Evolutionary conservation across 2,329 filamentous ascomycete genomes (phyloP).

Genomic region (Didymosphaeria variabile): DNA sequence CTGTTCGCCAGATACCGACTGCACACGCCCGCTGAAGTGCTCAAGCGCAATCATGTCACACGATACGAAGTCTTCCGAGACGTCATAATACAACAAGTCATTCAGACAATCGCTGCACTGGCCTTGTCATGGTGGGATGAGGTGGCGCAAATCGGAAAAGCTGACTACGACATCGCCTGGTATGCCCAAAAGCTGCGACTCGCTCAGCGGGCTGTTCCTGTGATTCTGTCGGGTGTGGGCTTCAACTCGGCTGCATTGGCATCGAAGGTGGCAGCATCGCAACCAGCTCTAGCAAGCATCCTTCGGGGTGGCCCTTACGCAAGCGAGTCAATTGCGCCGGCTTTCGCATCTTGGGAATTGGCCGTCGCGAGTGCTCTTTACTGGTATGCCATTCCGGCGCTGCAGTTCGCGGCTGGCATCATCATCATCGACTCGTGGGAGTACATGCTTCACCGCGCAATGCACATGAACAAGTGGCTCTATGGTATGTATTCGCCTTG

Average conservation of each 20-base stretch:
- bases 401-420: slow-evolving; percentile 81
- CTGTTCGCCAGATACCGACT: slow-evolving; percentile 90
- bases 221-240: slow-evolving; percentile 74
- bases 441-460: slow-evolving; percentile 93
- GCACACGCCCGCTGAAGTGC: slow-evolving; percentile 91
- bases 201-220: slow-evolving; percentile 79
- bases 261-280: slow-evolving; percentile 74
- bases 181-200: slow-evolving; percentile 87
- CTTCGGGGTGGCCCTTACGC: slow-evolving; percentile 86
- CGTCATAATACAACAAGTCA: slow-evolving; percentile 88
- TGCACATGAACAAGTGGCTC: slow-evolving; percentile 98
- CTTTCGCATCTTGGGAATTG: slow-evolving; percentile 87
- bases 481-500: slow-evolving; percentile 73
- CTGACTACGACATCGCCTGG: slow-evolving; percentile 85
- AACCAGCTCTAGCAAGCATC: slow-evolving; percentile 78
- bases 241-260: slow-evolving; percentile 79
- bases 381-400: slow-evolving; percentile 75
- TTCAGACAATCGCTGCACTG: slow-evolving; percentile 79
- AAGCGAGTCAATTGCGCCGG: slow-evolving; percentile 65
- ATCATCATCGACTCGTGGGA: slow-evolving; percentile 94
- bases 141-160: slow-evolving; percentile 76
- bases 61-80: slow-evolving; percentile 88
- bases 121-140: slow-evolving; percentile 76
- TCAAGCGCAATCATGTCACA: slow-evolving; percentile 85
- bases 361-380: slow-evolving; percentile 79